Evolutionary conservation across 2,329 filamentous ascomycete genomes (phyloP).

Genomic region (Exophiala sp.): DNA sequence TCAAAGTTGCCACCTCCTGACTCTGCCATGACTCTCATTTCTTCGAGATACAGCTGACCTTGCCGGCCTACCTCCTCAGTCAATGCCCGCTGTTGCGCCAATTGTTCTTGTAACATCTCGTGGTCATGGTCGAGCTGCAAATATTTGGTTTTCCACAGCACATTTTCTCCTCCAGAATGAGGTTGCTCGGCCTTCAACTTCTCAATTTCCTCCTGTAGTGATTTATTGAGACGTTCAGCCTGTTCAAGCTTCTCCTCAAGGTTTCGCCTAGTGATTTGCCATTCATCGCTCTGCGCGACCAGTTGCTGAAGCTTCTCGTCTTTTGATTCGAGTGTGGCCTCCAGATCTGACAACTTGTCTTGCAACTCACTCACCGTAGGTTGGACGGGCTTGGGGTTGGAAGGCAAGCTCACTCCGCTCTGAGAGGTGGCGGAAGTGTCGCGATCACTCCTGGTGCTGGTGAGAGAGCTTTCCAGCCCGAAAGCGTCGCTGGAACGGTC

Average conservation of each 20-base stretch:
- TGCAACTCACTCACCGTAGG: slow-evolving; percentile 68
- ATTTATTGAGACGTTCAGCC: slow-evolving; percentile 70
- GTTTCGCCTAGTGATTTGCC: slow-evolving; percentile 56
- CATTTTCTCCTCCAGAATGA: slow-evolving; percentile 21
- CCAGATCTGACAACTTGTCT: slow-evolving; percentile 65
- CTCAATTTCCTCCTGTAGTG: slow-evolving; percentile 72
- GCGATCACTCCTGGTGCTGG: slow-evolving; percentile 38
- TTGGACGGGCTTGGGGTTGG: slow-evolving; percentile 75
- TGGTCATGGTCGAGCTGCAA: slow-evolving; percentile 56
- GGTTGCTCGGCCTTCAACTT: slow-evolving; percentile 19
- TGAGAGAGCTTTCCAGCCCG: slow-evolving; percentile 48
- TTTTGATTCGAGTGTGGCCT: slow-evolving; percentile 62
- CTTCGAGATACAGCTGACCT: slow-evolving; percentile 72
- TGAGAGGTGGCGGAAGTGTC: slow-evolving; percentile 46
- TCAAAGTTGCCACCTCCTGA: slow-evolving; percentile 73
- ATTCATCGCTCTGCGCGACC: slow-evolving; percentile 49
- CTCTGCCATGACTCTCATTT: slow-evolving; percentile 82
- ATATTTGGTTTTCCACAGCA: slow-evolving; percentile 53
- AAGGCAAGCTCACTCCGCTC: slow-evolving; percentile 48
- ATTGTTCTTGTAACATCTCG: slow-evolving; percentile 57
- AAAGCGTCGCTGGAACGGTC: slow-evolving; percentile 59
- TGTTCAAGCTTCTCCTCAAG: slow-evolving; percentile 70
- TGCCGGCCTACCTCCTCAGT: slow-evolving; percentile 83
- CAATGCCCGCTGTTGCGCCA: slow-evolving; percentile 69
- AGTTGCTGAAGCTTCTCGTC: slow-evolving; percentile 60